These are phyloP conservation scores for Starmerella khaoyaiensis DNA, from an alignment of 805 yeast genomes.

Conservation along the genomic window DNA sequence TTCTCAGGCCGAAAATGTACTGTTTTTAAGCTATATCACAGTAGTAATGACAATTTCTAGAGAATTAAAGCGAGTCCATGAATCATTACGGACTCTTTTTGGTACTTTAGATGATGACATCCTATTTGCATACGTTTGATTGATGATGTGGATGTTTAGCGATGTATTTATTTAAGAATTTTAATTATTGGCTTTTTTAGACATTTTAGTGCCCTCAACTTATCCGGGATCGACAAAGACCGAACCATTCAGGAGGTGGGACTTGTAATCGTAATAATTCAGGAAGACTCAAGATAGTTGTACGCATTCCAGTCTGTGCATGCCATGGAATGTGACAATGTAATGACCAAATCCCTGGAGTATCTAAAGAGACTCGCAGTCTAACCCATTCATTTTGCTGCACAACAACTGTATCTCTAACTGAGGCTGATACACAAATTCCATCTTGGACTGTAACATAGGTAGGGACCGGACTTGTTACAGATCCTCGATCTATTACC, in stretches of 20 bases:
- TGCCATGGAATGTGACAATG: slow-evolving; percentile 89
- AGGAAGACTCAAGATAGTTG: no score
- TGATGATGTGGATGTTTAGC: no score
- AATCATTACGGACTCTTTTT: slow-evolving; percentile 42
- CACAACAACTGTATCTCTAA: slow-evolving; percentile 60
- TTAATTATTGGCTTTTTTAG: not conserved
- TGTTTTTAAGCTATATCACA: slow-evolving; percentile 60
- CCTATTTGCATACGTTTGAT: slow-evolving; percentile 30
- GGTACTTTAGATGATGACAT: slow-evolving; percentile 53
- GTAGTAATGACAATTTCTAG: slow-evolving; percentile 56
- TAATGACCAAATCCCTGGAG: slow-evolving; percentile 91
- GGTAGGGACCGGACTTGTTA: slow-evolving; percentile 35
- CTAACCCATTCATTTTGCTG: slow-evolving; percentile 55
- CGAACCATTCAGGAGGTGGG: slow-evolving; percentile 20
- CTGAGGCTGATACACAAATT: no score
- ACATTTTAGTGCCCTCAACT: slow-evolving; percentile 20
- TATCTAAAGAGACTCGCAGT: slow-evolving; percentile 62
- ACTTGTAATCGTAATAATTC: no score
- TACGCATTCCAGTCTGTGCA: slow-evolving; percentile 63
- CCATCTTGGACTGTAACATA: no score
- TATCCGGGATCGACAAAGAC: slow-evolving; percentile 20
- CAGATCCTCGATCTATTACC: slow-evolving; percentile 46
- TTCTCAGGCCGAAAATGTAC: slow-evolving; percentile 45
- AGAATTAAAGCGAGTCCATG: slow-evolving; percentile 48
- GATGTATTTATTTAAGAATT: not conserved